Evolutionary conservation across 768 basidiomycete species (phyloP).

Genomic region (Boletus bicolor): DNA sequence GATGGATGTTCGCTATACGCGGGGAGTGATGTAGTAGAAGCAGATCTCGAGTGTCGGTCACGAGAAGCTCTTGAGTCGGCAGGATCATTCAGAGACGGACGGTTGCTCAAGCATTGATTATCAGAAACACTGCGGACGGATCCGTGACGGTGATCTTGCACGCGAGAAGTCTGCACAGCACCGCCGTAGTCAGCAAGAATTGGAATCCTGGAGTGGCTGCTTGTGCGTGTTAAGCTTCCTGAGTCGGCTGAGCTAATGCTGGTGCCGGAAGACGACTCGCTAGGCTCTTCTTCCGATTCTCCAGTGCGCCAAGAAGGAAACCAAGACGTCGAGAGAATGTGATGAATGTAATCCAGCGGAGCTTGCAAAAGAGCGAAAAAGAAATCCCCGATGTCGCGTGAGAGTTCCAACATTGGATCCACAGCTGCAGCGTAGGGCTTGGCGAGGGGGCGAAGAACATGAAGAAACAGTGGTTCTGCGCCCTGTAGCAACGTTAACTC

Average conservation of each 20-base stretch:
- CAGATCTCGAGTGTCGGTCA: conserved; percentile 11
- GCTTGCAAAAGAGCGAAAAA: conserved; percentile 41
- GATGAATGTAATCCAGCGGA: conserved; percentile 37
- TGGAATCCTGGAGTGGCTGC: conserved; percentile 13
- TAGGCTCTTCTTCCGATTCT: conserved; percentile 10
- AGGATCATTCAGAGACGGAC: conserved; percentile 1
- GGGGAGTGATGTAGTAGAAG: conserved; percentile 23
- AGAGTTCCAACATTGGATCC: conserved; percentile 60
- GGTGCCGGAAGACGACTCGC: background rate
- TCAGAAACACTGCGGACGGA: conserved; percentile 21
- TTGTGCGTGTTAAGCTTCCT: conserved; percentile 1
- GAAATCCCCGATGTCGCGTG: conserved; percentile 64
- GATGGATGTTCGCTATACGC: conserved; percentile 24
- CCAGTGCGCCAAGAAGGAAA: conserved; percentile 21
- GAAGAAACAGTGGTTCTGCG: conserved; percentile 80
- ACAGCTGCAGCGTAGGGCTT: conserved; percentile 69
- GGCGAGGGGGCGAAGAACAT: conserved; percentile 73
- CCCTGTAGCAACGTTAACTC: conserved; percentile 46
- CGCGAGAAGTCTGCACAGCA: conserved; percentile 9
- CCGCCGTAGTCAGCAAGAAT: conserved; percentile 5
- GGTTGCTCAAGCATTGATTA: conserved; percentile 4
- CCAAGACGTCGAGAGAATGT: conserved; percentile 33
- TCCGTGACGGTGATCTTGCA: conserved; percentile 5
- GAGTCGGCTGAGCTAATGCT: conserved; percentile 1
- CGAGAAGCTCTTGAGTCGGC: conserved; percentile 1